Conservation (phyloP, 805 yeast genomes). For the Pichia ethanolica region DNA sequence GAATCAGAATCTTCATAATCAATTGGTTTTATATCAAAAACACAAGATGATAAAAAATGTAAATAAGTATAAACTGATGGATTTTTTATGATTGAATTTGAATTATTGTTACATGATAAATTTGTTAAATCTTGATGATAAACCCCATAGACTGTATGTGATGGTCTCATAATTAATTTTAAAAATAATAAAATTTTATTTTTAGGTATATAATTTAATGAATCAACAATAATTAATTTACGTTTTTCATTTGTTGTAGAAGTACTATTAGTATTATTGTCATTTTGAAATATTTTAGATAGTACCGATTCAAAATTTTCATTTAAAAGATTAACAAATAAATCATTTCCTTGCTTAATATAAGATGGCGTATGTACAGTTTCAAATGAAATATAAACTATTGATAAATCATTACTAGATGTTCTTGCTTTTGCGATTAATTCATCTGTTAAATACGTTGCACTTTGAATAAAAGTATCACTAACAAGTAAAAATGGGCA, state of each 20-base stretch:
- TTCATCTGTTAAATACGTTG: slow-evolving; percentile 49
- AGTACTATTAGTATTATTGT: not conserved
- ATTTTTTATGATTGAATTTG: slow-evolving; percentile 5
- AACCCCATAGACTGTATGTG: slow-evolving; percentile 38
- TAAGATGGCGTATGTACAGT: slow-evolving; percentile 46
- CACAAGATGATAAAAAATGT: slow-evolving; percentile 66
- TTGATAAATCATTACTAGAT: slow-evolving; percentile 22
- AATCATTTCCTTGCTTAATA: slow-evolving; percentile 25
- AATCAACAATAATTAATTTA: slow-evolving; percentile 49
- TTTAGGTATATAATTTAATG: slow-evolving; percentile 49
- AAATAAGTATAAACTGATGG: slow-evolving; percentile 28
- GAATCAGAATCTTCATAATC: slow-evolving; percentile 4
- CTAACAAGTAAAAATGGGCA: slow-evolving; percentile 65
- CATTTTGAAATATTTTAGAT: not conserved
- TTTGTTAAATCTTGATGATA: slow-evolving; percentile 37
- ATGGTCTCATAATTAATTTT: slow-evolving; percentile 32
- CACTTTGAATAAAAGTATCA: slow-evolving; percentile 69
- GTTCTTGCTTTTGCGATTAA: slow-evolving; percentile 35
- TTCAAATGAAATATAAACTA: slow-evolving; percentile 62
- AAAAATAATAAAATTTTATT: slow-evolving; percentile 34
- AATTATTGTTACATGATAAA: not conserved
- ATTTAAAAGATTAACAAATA: slow-evolving; percentile 40
- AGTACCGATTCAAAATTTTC: slow-evolving; percentile 9
- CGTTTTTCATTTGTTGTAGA: not conserved
- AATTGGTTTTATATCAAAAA: slow-evolving; percentile 53